These are phyloP conservation scores for Rhododendron williamsianum DNA, from an alignment of 148 eudicot genomes.

Conservation along the genomic window DNA sequence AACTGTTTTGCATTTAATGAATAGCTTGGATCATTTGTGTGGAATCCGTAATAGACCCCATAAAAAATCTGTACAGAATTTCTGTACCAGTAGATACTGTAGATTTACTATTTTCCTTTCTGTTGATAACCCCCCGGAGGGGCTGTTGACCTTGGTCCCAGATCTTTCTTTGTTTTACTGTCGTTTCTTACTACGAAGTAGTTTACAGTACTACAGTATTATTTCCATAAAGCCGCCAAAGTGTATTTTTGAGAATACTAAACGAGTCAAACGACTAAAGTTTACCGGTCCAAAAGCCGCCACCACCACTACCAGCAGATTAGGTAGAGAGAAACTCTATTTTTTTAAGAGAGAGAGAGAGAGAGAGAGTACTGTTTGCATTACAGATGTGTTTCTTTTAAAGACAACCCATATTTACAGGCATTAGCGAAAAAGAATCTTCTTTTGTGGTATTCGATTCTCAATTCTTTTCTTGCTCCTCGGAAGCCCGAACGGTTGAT, in stretches of 20 bases:
- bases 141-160: not conserved
- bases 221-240: not conserved
- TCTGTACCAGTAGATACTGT: too few relatives aligned
- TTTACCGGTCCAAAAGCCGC: not conserved
- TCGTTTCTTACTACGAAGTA: too few relatives aligned
- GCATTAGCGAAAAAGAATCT: not conserved
- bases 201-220: too few relatives aligned
- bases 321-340: not conserved
- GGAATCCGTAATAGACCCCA: too few relatives aligned
- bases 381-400: not conserved
- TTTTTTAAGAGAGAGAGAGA: not conserved
- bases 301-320: not conserved
- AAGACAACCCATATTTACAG: not conserved
- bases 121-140: too few relatives aligned
- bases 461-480: not conserved
- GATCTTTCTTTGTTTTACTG: too few relatives aligned
- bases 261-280: too few relatives aligned
- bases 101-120: too few relatives aligned
- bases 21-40: too few relatives aligned
- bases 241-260: not conserved
- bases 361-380: not conserved
- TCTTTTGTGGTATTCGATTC: not conserved
- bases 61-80: too few relatives aligned
- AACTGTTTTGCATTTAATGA: too few relatives aligned
- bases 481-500: not conserved